A percentile compares a stretch with the other conserved stretches of the same genome.
Evolutionary conservation across 495 filamentous ascomycete species (phyloP).

Genomic region (Talaromyces adpressus): DNA sequence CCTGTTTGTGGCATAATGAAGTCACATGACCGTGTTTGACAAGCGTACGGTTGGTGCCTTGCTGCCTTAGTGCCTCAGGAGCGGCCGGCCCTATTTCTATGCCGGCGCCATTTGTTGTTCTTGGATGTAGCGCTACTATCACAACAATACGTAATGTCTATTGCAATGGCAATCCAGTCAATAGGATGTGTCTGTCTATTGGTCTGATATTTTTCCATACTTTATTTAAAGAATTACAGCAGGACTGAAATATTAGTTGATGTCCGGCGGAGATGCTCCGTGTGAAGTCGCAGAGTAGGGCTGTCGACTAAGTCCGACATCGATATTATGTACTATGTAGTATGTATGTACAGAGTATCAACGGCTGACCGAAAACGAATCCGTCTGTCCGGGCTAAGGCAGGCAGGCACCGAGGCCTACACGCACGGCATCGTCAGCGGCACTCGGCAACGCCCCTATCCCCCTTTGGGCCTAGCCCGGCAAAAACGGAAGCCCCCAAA

Average conservation of each 20-base stretch:
- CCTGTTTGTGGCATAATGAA: not conserved
- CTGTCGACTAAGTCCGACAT: no score
- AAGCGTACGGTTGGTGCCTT: not conserved
- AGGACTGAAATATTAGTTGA: not conserved
- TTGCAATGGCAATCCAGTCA: not conserved
- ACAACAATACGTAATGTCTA: not conserved
- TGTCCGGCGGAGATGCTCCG: not conserved
- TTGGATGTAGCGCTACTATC: not conserved
- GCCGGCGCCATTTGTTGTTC: not conserved
- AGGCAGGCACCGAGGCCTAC: not conserved
- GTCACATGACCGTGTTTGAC: not conserved
- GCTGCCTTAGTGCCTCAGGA: not conserved
- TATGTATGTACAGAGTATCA: no score
- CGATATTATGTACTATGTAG: no score
- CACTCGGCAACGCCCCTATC: constrained; percentile 10
- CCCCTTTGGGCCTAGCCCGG: constrained; percentile 24
- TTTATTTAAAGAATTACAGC: not conserved
- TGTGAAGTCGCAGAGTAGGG: not conserved
- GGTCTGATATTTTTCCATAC: not conserved
- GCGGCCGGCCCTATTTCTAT: not conserved
- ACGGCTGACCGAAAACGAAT: not conserved
- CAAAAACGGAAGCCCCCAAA: constrained; percentile 16
- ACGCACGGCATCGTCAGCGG: not conserved
- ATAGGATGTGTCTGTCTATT: not conserved
- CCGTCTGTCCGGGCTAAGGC: not conserved